These are phyloP conservation scores for Pseudocercospora musae DNA, from an alignment of 2,329 filamentous ascomycete species.

Conservation along the genomic window DNA sequence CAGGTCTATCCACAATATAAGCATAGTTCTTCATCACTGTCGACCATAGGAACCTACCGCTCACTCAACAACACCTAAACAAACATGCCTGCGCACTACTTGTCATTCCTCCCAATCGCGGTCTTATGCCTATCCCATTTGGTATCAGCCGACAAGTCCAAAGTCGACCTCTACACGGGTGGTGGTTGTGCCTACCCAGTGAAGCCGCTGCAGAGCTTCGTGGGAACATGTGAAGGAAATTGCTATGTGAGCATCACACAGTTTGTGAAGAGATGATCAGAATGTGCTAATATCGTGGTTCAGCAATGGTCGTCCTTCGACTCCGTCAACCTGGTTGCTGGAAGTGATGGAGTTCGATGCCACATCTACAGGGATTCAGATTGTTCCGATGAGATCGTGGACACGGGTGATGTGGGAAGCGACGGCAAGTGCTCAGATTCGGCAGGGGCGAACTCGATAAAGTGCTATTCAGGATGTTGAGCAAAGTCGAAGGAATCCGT, in stretches of 20 bases:
- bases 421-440: neutral
- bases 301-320: neutral
- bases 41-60: neutral
- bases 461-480: neutral
- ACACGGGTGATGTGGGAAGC: neutral
- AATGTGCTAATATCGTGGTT: neutral
- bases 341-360: neutral
- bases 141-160: neutral
- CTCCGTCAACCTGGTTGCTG: neutral
- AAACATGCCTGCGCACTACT: neutral
- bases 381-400: neutral
- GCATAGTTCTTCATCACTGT: neutral
- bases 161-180: neutral
- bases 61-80: neutral
- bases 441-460: neutral
- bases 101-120: neutral
- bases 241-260: neutral
- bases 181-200: neutral
- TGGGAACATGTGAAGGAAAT: neutral
- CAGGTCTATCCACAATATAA: neutral
- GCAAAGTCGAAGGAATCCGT: neutral
- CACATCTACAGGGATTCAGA: neutral
- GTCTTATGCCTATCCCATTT: neutral
- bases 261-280: neutral
- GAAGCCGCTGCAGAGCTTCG: neutral